These are phyloP conservation scores for Lyophyllum shimeji DNA, from an alignment of 768 basidiomycete genomes.

Conservation along the genomic window DNA sequence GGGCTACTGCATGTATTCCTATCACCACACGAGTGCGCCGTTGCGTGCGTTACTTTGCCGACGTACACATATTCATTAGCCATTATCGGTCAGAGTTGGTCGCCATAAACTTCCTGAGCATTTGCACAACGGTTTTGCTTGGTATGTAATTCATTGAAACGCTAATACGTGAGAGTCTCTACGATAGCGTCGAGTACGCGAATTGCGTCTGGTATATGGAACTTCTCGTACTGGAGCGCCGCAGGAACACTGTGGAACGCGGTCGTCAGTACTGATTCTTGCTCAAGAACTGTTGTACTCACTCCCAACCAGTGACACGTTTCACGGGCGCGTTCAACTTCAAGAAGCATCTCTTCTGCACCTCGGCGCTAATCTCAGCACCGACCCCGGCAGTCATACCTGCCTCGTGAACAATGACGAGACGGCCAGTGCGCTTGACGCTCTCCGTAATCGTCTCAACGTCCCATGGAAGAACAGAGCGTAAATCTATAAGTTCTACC, in stretches of 20 bases:
- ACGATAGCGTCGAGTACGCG: constrained; percentile 81
- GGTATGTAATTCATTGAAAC: neutral
- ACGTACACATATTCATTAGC: too few relatives aligned
- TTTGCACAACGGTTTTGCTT: too few relatives aligned
- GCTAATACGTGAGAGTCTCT: constrained; percentile 74
- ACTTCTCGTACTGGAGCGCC: constrained; percentile 86
- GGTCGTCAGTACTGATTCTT: constrained; percentile 1
- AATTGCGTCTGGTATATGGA: constrained; percentile 86
- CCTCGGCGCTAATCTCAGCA: constrained; percentile 87
- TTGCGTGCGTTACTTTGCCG: too few relatives aligned
- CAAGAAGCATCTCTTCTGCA: constrained; percentile 87
- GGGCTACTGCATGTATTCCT: too few relatives aligned
- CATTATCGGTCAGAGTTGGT: too few relatives aligned
- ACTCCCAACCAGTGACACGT: constrained; percentile 94
- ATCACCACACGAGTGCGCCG: too few relatives aligned
- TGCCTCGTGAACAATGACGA: constrained; percentile 92
- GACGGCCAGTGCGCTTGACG: constrained; percentile 79
- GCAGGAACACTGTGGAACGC: constrained; percentile 65
- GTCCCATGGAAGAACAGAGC: constrained; percentile 91
- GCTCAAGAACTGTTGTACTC: constrained; percentile 36
- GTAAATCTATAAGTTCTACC: constrained; percentile 87
- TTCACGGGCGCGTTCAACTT: constrained; percentile 86
- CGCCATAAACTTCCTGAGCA: too few relatives aligned
- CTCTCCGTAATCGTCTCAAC: constrained; percentile 77
- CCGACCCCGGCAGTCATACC: constrained; percentile 86